Percentiles rank a stretch among this genome's conserved stretches.
phyloP scores from a whole-genome alignment of 495 filamentous ascomycete species.

The Trichoderma gamsii region DNA sequence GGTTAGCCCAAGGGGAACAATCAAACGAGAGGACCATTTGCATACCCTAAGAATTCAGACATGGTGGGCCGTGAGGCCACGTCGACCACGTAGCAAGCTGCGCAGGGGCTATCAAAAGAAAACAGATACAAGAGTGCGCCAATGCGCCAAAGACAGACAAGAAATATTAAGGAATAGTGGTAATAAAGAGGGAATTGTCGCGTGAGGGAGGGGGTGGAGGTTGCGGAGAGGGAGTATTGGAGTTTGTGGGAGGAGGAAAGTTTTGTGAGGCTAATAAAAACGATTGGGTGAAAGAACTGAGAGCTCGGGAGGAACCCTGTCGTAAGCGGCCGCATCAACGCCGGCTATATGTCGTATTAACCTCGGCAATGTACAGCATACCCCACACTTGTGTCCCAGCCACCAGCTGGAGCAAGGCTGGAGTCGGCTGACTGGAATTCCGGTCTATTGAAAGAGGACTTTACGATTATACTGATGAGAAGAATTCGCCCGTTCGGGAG shows the following conservation, averaged over 20 bases:
- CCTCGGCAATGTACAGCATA: not conserved
- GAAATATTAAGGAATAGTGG: not conserved
- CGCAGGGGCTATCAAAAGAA: not conserved
- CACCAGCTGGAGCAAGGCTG: not conserved
- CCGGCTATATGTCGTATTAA: not conserved
- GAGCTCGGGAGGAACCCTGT: constrained; percentile 3
- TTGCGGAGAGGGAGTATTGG: not conserved
- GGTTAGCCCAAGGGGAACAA: constrained; percentile 7
- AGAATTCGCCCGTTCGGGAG: not conserved
- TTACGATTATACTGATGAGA: too few species aligned
- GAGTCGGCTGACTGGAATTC: too few species aligned
- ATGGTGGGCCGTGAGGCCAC: constrained; percentile 29
- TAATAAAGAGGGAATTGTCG: not conserved
- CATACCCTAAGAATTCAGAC: constrained; percentile 50
- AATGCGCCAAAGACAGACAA: not conserved
- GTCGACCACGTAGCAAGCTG: constrained; percentile 14
- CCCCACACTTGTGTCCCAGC: not conserved
- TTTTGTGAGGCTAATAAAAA: constrained; percentile 15
- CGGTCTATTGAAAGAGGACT: too few species aligned
- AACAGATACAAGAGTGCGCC: not conserved
- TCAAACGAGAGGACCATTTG: constrained; percentile 16
- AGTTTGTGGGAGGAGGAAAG: constrained; percentile 14
- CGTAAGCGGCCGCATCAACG: not conserved
- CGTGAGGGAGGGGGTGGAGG: constrained; percentile 3
- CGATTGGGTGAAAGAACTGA: not conserved